Conservation (phyloP, 495 filamentous ascomycete species). For the Xylaria scruposa region DNA sequence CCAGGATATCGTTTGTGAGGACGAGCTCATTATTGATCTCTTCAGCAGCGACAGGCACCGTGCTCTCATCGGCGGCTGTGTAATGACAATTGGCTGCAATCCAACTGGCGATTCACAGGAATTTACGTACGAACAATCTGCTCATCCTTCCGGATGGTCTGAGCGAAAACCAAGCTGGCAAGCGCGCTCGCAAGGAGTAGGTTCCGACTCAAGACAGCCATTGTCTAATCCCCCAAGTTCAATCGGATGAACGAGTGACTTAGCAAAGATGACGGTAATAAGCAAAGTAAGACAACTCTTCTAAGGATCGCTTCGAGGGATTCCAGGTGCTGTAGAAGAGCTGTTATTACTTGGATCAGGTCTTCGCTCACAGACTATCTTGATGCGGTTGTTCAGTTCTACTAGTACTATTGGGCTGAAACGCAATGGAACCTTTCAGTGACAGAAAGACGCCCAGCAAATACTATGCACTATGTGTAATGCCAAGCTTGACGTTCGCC, state of each 20-base stretch:
- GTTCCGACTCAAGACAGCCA: conserved; percentile 14
- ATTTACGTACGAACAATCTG: conserved; percentile 15
- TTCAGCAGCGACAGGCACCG: conserved; percentile 15
- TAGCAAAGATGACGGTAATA: neutral
- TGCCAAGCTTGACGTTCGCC: neutral
- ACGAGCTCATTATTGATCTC: conserved; percentile 36
- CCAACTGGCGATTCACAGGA: neutral
- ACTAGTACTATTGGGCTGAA: neutral
- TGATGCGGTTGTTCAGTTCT: no score
- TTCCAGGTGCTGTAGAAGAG: neutral
- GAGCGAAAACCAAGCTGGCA: conserved; percentile 6
- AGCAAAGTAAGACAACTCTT: neutral
- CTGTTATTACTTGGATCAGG: neutral
- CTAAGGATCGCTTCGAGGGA: neutral
- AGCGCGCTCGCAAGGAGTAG: conserved; percentile 21
- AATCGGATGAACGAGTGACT: conserved; percentile 4
- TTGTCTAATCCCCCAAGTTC: neutral
- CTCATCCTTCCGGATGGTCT: conserved; percentile 11
- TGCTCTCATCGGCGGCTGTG: conserved; percentile 15
- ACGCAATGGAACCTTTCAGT: neutral
- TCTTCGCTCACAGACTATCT: neutral
- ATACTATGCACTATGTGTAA: neutral
- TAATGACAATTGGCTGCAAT: neutral
- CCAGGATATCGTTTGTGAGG: conserved; percentile 50
- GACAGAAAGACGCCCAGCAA: neutral